Percentiles rank a stretch among this genome's conserved stretches.
phyloP scores from a whole-genome alignment of 805 yeast species.

The Candida maris region DNA sequence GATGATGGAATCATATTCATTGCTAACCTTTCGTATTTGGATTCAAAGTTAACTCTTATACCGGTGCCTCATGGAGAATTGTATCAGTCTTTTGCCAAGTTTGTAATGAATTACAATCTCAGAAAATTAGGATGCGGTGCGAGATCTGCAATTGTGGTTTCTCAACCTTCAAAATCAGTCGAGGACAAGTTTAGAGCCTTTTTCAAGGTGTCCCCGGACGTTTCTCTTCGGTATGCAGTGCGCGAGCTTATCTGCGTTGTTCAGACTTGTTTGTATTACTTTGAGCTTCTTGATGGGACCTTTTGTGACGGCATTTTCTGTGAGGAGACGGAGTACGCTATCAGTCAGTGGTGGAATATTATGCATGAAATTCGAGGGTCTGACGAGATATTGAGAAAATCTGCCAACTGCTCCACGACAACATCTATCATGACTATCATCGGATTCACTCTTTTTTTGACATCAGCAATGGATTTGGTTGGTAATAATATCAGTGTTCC shows the following conservation, averaged over 20 bases:
- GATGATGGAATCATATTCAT: conserved; percentile 64
- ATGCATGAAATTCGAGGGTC: conserved; percentile 32
- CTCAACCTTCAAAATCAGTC: conserved; percentile 71
- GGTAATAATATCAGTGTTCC: conserved; percentile 56
- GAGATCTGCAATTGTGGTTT: conserved; percentile 68
- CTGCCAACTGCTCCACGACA: conserved; percentile 15
- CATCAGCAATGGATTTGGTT: conserved; percentile 58
- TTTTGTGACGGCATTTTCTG: conserved; percentile 86
- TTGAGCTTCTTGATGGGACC: conserved; percentile 62
- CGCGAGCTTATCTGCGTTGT: conserved; percentile 68
- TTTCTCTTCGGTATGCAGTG: conserved; percentile 63
- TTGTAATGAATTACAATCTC: conserved; percentile 72
- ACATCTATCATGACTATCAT: conserved; percentile 74
- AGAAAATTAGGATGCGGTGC: conserved; percentile 81
- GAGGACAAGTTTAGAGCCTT: conserved; percentile 78
- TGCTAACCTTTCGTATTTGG: conserved; percentile 77
- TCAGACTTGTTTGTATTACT: conserved; percentile 76
- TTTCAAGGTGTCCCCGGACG: conserved; percentile 53
- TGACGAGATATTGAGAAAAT: conserved; percentile 19
- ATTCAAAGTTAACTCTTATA: conserved; percentile 60
- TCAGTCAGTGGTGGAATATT: conserved; percentile 76
- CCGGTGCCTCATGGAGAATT: conserved; percentile 61
- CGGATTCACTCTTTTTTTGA: conserved; percentile 69
- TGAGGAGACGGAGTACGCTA: conserved; percentile 67
- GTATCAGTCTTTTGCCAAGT: conserved; percentile 45